Evolutionary conservation across 768 basidiomycete genomes (phyloP), one percentile per base, ranked within the genome.

Genomic region (Agaricus subrufescens): DNA sequence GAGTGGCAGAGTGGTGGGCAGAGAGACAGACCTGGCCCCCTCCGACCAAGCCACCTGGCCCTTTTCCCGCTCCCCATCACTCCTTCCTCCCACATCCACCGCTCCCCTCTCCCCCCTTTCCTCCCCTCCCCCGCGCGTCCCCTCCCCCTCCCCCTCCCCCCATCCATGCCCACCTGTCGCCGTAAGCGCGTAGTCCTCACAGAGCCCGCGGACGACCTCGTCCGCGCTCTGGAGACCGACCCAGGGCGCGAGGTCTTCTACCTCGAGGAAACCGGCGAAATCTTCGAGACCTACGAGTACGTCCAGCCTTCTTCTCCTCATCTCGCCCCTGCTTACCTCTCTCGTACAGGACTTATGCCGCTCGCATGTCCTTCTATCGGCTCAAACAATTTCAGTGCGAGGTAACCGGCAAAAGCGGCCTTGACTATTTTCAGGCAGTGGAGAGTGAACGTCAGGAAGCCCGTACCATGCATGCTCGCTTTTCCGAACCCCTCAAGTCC

Each of bases 351-450:
- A 85, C 91, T 25, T 98, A 96, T 75, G 84, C 89, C 45, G 84
- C 91, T 34, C 88, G 96, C 64, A 90, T 96, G 83, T 88, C 91
- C 58, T 98, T 97, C 78, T 97, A 97, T 76, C 83, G 86, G 53
- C 81, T 91, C 58, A 94, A 92, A 66, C 88, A 94, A 66, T 98
- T 98, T 73, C 93, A 96, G 67, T 98, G 96, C 69, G 96, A 98
- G 75, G 92, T 95, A 65, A 94, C 92, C 34, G 94, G 95, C 71
- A 96, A 94, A 75, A 89, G 91, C 62, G 86, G 87, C 53, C 80
- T 98, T 52, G 89, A 92, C 75, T 99, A 94, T 73, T 97, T 95
- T 71, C 86, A 93, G 66, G 97, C 97, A 25, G 78, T 95, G 45
- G 86, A 92, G 63, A 94, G 91, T 56, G 97, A 99, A 71, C 84